A percentile compares a stretch with the other conserved stretches of the same genome.
These are phyloP conservation scores for Botryotinia globosa DNA, from an alignment of 2,329 filamentous ascomycete genomes.

Conservation along the genomic window DNA sequence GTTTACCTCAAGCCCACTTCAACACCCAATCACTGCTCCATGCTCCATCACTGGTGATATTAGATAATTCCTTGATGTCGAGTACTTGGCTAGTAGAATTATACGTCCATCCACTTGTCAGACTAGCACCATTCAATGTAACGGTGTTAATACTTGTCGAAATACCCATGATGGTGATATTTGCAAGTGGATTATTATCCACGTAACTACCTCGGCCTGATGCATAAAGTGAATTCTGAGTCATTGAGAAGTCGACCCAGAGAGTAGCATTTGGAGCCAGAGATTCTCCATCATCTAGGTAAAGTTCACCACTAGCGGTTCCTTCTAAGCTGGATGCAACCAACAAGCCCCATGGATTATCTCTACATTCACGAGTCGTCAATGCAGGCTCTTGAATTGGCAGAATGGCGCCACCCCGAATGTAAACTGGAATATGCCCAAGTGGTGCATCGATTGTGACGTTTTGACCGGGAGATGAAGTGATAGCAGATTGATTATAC, in stretches of 20 bases:
- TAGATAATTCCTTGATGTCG: constrained; percentile 49
- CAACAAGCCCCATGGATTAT: constrained; percentile 65
- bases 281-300: constrained; percentile 74
- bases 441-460: constrained; percentile 59
- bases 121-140: constrained; percentile 48
- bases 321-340: constrained; percentile 57
- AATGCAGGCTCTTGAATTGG: constrained; percentile 66
- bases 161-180: constrained; percentile 62
- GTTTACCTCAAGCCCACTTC: constrained; percentile 45
- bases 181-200: constrained; percentile 57
- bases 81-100: constrained; percentile 49
- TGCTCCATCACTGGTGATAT: constrained; percentile 51
- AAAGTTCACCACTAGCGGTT: constrained; percentile 59
- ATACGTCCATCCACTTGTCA: constrained; percentile 49
- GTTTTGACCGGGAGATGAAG: constrained; percentile 52
- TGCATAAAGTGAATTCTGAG: constrained; percentile 46
- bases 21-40: constrained; percentile 58
- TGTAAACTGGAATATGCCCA: constrained; percentile 67
- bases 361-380: constrained; percentile 62
- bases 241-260: constrained; percentile 50
- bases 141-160: constrained; percentile 44
- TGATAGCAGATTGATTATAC: constrained; percentile 63
- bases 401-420: constrained; percentile 66
- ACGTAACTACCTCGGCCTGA: constrained; percentile 50
- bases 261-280: constrained; percentile 54